Base-by-base conservation (phyloP, 176 grass and related monocot genomes). In the Oryza officinalis region DNA sequence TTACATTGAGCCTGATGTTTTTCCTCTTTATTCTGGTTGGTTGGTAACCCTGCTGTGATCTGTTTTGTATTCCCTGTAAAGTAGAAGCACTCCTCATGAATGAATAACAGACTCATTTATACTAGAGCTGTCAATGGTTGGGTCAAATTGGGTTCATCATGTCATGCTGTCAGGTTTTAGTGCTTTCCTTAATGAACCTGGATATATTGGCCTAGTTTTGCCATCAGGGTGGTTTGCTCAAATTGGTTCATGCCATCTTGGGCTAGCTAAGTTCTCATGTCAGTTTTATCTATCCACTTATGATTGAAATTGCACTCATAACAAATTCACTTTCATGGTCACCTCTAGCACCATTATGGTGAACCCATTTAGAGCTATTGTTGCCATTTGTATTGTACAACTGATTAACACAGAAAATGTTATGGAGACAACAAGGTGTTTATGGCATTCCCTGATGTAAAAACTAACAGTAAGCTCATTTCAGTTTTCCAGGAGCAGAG, bases 401-500 rank as follows among this genome's bases (percentile, higher is more conserved):
- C 27, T 4, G 6, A 15, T 81, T 81, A 43, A 71, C 2, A 61
- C 8, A 47, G 6, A 43, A 44, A 10, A 46, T 27, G 15, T 63
- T 37, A 50, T 23, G n/a, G 14, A 25, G 79, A 57, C 9, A 67
- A 14, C 23, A 26, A 59, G 3, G n/a, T 60, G 31, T 60, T 28
- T 20, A 71, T 5, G 59, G 13, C 59, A 45, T 65, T 44, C 7
- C 47, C 47, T 18, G 10, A 81, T 71, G 50, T 71, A 25, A 50
- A 71, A 81, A 61, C 41, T 49, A 15, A 41, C 38, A 60, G 15
- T 25, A 59, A 40, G 23, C 9, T 59, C 67, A 20, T 81, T 71
- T 18, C 67, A 71, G 35, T 69, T 80, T 32, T 80, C 41, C 28
- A 31, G 45, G 18, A 33, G 64, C 78, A 38, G 31, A 80, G 8